Conservation (phyloP, 2,329 filamentous ascomycete genomes). For the Trichophyton schoenleinii region DNA sequence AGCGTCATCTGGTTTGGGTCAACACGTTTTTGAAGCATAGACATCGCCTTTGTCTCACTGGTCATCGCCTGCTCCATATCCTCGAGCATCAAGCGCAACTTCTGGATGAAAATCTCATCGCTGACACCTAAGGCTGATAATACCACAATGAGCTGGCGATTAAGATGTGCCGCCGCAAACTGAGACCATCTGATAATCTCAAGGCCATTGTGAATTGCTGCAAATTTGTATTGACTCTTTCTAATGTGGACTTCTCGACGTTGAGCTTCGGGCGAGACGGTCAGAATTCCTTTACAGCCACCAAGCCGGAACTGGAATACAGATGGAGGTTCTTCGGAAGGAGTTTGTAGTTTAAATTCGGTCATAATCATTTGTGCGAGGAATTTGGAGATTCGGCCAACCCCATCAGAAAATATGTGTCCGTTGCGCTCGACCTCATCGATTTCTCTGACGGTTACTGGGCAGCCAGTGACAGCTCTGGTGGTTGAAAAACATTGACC, state of each 20-base stretch:
- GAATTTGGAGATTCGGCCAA: constrained; percentile 78
- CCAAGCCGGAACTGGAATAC: constrained; percentile 86
- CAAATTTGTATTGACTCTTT: constrained; percentile 79
- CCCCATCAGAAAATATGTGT: constrained; percentile 76
- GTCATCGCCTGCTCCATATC: constrained; percentile 59
- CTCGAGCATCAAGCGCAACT: constrained; percentile 55
- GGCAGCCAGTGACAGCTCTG: constrained; percentile 53
- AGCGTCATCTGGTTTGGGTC: constrained; percentile 77
- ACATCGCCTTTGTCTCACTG: constrained; percentile 50
- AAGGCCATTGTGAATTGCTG: constrained; percentile 54
- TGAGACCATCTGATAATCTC: constrained; percentile 77
- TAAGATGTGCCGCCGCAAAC: constrained; percentile 66
- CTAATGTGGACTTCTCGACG: constrained; percentile 63
- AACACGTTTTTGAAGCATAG: constrained; percentile 59
- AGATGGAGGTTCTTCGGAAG: constrained; percentile 51
- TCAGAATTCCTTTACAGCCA: constrained; percentile 81
- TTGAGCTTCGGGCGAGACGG: constrained; percentile 56
- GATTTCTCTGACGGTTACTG: constrained; percentile 46
- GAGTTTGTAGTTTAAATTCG: constrained; percentile 51
- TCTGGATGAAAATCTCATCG: constrained; percentile 51
- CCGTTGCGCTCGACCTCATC: constrained; percentile 57
- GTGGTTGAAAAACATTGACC: constrained; percentile 97
- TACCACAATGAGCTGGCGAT: constrained; percentile 82
- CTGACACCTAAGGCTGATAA: constrained; percentile 64
- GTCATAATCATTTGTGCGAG: constrained; percentile 60